phyloP scores from a whole-genome alignment of 371 early-diverging fungal genomes.

The Mortierella sp. region DNA sequence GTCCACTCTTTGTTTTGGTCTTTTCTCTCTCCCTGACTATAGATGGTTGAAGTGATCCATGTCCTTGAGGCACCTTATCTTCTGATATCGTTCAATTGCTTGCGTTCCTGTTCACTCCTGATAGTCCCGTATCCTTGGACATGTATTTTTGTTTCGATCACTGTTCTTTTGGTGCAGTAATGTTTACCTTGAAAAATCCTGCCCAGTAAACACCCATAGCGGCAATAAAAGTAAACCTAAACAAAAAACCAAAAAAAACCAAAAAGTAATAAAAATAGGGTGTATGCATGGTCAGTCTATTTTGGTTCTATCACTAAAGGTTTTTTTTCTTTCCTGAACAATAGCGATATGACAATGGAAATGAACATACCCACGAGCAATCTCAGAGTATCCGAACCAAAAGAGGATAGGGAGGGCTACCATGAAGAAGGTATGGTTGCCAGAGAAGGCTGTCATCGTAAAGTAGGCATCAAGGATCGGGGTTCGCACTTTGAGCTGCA shows the following conservation, averaged over 20 bases:
- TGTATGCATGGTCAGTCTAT: neutral
- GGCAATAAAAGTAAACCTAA: conserved; percentile 57
- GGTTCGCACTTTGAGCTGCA: conserved; percentile 48
- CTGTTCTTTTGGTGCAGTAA: neutral
- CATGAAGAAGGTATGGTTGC: conserved; percentile 83
- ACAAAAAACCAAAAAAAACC: neutral
- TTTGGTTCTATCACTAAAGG: neutral
- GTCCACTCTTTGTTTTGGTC: neutral
- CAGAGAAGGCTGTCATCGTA: conserved; percentile 74
- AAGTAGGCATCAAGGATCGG: conserved; percentile 71
- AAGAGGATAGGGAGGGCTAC: conserved; percentile 76
- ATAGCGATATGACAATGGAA: neutral
- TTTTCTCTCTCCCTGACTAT: too few relatives aligned
- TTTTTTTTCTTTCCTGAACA: neutral
- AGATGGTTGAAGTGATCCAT: too few relatives aligned
- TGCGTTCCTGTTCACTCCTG: neutral
- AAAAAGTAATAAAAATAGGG: neutral
- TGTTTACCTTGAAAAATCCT: conserved; percentile 72
- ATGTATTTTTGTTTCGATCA: neutral
- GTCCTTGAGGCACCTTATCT: neutral
- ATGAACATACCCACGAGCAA: conserved; percentile 66
- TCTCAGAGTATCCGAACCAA: conserved; percentile 75
- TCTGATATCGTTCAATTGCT: neutral
- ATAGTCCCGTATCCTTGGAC: neutral
- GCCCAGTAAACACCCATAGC: conserved; percentile 78